Percentiles rank a stretch among this genome's conserved stretches.
phyloP scores from a whole-genome alignment of 768 basidiomycete species.

The Hygrocybe punicea region DNA sequence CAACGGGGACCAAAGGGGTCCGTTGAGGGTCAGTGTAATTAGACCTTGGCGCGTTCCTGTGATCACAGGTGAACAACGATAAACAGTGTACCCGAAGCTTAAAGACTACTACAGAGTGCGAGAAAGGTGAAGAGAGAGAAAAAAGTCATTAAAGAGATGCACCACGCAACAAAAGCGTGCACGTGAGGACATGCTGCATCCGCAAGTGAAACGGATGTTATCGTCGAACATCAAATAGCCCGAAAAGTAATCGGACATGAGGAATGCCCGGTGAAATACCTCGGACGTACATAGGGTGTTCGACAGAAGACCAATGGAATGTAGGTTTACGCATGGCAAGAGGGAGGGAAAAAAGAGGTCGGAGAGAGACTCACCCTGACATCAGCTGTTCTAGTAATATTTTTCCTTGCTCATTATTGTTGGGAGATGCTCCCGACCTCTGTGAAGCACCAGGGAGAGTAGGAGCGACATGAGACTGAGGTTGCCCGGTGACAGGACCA shows the following conservation, averaged over 20 bases:
- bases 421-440: slow-evolving; percentile 53
- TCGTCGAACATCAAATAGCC: background rate
- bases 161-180: slow-evolving; percentile 30
- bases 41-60: slow-evolving; percentile 47
- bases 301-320: background rate
- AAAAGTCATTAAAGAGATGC: slow-evolving; percentile 3
- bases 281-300: background rate
- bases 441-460: slow-evolving; percentile 64
- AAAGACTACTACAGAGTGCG: too few relatives aligned
- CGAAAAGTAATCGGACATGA: background rate
- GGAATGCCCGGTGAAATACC: background rate
- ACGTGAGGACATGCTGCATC: slow-evolving; percentile 20
- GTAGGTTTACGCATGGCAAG: background rate
- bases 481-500: slow-evolving; percentile 22
- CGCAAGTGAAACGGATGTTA: background rate
- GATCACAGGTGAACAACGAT: slow-evolving; percentile 9
- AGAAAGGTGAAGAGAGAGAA: slow-evolving; percentile 5
- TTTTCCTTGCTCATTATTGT: slow-evolving; percentile 69
- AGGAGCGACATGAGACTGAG: slow-evolving; percentile 56
- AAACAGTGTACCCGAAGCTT: background rate
- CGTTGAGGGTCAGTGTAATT: slow-evolving; percentile 51
- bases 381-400: slow-evolving; percentile 76
- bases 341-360: background rate
- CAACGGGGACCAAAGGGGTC: slow-evolving; percentile 29
- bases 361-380: slow-evolving; percentile 57